Evolutionary conservation across 1,284 basidiomycete genomes (phyloP), one percentile per base, ranked within the genome.

Genomic region (Vanrija pseudolonga): DNA sequence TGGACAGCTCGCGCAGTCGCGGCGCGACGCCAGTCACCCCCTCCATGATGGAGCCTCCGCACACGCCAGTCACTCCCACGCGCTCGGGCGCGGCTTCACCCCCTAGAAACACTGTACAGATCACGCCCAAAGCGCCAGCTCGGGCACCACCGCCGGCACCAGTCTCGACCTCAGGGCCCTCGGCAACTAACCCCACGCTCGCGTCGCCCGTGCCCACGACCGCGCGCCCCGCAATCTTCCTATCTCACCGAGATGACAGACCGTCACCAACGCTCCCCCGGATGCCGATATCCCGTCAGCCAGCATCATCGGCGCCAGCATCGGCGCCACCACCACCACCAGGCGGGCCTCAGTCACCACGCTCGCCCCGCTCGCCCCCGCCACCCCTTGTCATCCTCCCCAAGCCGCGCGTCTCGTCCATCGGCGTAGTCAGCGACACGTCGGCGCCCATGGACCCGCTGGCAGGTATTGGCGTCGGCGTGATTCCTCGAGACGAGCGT

Each of bases 1-100:
- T 74, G 14, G 66, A 69, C 51, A 60, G 65, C 6, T 61, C 68
- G 3, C 59, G 56, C 8, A 61, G 63, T 42, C 43, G 57, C 36
- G 36, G 57, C 0, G 48, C 51, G 6, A 64, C 62, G 1, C 61
- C 62, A 9, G 56, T 40, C 12, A 56, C 56, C 32, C 32, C 32
- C 12, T 32, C 32, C 6, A 12, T 12, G 12, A 12, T 12, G 4
- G 32, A 32, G 32, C 32, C 9, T 42, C 45, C 18, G 11, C 36
- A 47, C 22, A 39, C 46, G 18, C 46, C 46, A n/a, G 22, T 39
- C 11, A 32, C 32, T 7, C 32, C 32, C 7, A 32, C 14, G 32
- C 32, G 32, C 32, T 32, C 32, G 32, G 32, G 32, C 12, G 32
- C 32, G 7, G 32, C 32, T 4, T 32, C 32, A 32, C 32, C 32